Evolutionary conservation across 768 basidiomycete genomes (phyloP).

Genomic region (Leucocoprinus leucothites): DNA sequence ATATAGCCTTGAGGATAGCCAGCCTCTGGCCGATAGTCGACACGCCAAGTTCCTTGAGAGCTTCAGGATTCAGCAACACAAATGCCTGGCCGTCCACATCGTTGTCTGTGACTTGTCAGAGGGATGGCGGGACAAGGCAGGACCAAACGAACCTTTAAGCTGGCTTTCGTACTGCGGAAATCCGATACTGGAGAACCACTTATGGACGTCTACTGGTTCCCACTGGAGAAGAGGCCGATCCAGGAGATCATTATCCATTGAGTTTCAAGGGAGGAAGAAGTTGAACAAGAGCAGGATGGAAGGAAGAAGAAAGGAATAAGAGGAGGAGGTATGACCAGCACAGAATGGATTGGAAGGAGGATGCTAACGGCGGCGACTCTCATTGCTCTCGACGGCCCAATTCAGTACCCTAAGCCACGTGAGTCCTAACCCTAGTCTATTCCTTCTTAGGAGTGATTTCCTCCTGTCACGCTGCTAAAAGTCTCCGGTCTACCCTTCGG

Average conservation of each 20-base stretch:
- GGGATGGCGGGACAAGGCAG: conserved; percentile 2
- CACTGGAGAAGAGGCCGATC: conserved; percentile 55
- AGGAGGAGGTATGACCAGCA: background rate
- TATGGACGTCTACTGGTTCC: conserved; percentile 76
- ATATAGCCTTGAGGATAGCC: conserved; percentile 88
- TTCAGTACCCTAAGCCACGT: conserved; percentile 7
- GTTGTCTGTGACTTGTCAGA: conserved; percentile 52
- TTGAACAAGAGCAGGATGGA: background rate
- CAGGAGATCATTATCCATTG: conserved; percentile 33
- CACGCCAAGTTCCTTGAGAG: conserved; percentile 84
- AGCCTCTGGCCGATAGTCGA: conserved; percentile 89
- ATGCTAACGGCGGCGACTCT: background rate
- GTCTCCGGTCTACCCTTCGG: too few relatives aligned
- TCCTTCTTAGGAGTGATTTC: conserved; percentile 7
- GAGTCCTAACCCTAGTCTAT: conserved; percentile 11
- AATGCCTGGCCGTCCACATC: conserved; percentile 90
- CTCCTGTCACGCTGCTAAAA: conserved; percentile 1
- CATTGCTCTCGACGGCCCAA: background rate
- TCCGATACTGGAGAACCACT: conserved; percentile 75
- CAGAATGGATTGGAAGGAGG: background rate
- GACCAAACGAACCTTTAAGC: conserved; percentile 61
- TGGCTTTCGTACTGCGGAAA: conserved; percentile 83
- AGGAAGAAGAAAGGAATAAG: background rate
- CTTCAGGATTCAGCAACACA: conserved; percentile 77
- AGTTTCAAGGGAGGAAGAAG: background rate